phyloP scores from a whole-genome alignment of 2,329 filamentous ascomycete species.

The Ilyonectria mors-panacis region DNA sequence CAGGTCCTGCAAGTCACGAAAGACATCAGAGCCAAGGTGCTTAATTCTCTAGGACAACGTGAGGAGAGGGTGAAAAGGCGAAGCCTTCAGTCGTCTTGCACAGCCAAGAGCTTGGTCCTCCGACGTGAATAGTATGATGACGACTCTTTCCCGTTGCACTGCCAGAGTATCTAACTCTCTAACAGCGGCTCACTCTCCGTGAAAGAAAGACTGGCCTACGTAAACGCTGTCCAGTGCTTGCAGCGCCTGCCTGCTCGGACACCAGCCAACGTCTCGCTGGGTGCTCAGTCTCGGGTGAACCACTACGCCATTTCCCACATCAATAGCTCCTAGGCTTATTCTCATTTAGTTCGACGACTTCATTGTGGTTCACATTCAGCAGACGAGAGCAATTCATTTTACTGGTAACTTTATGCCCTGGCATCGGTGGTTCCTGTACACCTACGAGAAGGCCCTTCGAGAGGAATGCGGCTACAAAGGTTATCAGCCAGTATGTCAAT shows the following conservation, averaged over 20 bases:
- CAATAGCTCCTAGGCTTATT: neutral
- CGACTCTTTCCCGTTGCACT: neutral
- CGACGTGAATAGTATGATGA: neutral
- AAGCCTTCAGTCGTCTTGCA: neutral
- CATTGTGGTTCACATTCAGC: neutral
- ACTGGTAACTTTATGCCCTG: constrained; percentile 5
- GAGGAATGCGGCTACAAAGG: neutral
- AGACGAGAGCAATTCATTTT: neutral
- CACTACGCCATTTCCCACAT: neutral
- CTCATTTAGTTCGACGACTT: neutral
- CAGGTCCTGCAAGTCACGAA: neutral
- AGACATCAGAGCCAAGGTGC: neutral
- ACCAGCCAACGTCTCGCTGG: neutral
- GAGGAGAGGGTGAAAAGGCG: neutral
- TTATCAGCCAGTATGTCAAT: neutral
- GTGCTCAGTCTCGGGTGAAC: neutral
- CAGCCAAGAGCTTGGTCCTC: neutral
- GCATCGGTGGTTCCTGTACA: constrained; percentile 2
- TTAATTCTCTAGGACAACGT: neutral
- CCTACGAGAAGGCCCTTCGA: neutral
- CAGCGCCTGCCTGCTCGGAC: neutral
- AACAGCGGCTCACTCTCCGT: neutral
- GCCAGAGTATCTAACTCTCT: neutral
- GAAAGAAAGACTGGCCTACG: neutral
- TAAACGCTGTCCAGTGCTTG: neutral